Evolutionary conservation across 495 filamentous ascomycete species (phyloP).

Genomic region (Parathielavia appendiculata): DNA sequence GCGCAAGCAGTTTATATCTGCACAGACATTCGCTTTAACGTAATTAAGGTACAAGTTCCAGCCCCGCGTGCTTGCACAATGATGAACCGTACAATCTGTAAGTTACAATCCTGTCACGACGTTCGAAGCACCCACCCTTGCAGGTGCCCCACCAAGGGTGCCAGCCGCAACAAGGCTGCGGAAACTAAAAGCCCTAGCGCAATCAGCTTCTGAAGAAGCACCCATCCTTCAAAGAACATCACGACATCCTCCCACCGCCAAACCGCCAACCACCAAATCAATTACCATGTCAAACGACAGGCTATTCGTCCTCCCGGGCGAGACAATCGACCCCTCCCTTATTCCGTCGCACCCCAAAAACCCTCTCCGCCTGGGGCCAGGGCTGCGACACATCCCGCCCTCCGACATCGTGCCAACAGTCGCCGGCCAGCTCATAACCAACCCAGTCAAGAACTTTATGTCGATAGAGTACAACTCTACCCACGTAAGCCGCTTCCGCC

Average conservation of each 20-base stretch:
- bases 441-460: conserved; percentile 70
- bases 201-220: too few species aligned
- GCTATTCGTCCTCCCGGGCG: conserved; percentile 71
- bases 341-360: conserved; percentile 58
- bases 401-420: conserved; percentile 65
- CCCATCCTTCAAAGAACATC: neutral
- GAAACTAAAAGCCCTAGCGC: too few species aligned
- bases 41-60: too few species aligned
- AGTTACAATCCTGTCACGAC: too few species aligned
- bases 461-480: conserved; percentile 69
- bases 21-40: too few species aligned
- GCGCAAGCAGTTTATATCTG: too few species aligned
- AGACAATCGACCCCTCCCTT: conserved; percentile 59
- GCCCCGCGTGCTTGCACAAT: too few species aligned
- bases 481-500: conserved; percentile 42
- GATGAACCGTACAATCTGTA: too few species aligned
- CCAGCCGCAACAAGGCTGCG: too few species aligned
- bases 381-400: conserved; percentile 69
- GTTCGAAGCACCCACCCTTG: too few species aligned
- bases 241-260: neutral
- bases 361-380: conserved; percentile 78
- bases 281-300: conserved; percentile 45
- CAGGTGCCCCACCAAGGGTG: too few species aligned
- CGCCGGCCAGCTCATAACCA: conserved; percentile 71
- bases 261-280: neutral